Conservation (phyloP, 192 early-diverging fungal genomes). For the Podila epigama region DNA sequence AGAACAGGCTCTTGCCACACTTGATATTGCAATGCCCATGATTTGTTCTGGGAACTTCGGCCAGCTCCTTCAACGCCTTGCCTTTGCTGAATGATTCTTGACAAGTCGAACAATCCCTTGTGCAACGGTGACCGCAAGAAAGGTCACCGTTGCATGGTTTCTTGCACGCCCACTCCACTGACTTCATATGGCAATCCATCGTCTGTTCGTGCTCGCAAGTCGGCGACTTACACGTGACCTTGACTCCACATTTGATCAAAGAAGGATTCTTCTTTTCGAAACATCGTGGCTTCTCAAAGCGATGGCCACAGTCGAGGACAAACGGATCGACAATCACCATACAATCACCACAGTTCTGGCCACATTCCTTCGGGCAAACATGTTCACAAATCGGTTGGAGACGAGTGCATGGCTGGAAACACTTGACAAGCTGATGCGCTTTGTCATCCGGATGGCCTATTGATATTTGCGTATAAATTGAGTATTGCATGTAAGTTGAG, state of each 20-base stretch:
- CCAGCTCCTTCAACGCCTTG: background rate
- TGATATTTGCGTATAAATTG: background rate
- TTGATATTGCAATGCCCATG: slow-evolving; percentile 46
- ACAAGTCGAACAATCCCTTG: slow-evolving; percentile 49
- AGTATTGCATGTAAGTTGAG: background rate
- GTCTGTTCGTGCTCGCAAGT: slow-evolving; percentile 51
- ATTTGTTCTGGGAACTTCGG: slow-evolving; percentile 4
- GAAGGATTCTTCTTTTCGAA: slow-evolving; percentile 20
- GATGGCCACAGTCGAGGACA: slow-evolving; percentile 31
- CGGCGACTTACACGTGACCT: slow-evolving; percentile 23
- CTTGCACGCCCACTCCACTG: slow-evolving; percentile 12
- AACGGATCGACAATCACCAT: slow-evolving; percentile 20
- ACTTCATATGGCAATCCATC: slow-evolving; percentile 30
- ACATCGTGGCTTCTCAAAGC: slow-evolving; percentile 20
- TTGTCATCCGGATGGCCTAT: slow-evolving; percentile 59
- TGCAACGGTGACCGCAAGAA: slow-evolving; percentile 53
- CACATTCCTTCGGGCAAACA: slow-evolving; percentile 54
- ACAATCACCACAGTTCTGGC: slow-evolving; percentile 56
- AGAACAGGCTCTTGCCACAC: slow-evolving; percentile 43
- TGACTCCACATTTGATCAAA: slow-evolving; percentile 16
- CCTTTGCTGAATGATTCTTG: background rate
- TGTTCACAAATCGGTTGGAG: slow-evolving; percentile 53
- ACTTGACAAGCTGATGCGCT: slow-evolving; percentile 51
- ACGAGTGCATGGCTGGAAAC: slow-evolving; percentile 52
- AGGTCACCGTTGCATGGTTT: slow-evolving; percentile 23